A percentile compares a stretch with the other conserved stretches of the same genome.
These are phyloP conservation scores for Zygosaccharomyces siamensis DNA, from an alignment of 805 yeast species.

Conservation along the genomic window DNA sequence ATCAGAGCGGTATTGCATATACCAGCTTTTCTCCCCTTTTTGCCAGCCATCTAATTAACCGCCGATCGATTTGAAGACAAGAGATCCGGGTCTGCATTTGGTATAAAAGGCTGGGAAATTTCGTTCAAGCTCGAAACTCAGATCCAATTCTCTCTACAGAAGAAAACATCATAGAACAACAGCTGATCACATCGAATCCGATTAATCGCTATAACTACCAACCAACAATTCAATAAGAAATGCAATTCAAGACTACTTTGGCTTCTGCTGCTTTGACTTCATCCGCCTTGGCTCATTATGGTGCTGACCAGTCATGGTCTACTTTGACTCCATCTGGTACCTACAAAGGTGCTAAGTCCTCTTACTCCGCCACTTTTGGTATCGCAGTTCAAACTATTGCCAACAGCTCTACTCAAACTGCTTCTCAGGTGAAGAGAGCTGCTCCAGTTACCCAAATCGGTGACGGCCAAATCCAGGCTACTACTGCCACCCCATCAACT, in stretches of 20 bases:
- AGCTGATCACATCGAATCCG: background rate
- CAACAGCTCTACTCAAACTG: slow-evolving; percentile 20
- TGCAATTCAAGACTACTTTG: slow-evolving; percentile 30
- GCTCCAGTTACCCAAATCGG: slow-evolving; percentile 44
- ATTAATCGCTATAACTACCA: background rate
- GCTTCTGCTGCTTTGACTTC: slow-evolving; percentile 32
- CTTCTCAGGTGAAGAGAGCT: slow-evolving; percentile 35
- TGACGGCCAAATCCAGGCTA: slow-evolving; percentile 52
- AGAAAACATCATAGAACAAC: slow-evolving; percentile 3
- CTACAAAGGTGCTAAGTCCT: slow-evolving; percentile 37
- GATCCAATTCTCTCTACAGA: background rate
- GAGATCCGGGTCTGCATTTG: background rate
- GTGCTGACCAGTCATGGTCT: slow-evolving; percentile 38
- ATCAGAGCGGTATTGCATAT: background rate
- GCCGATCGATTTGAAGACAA: background rate
- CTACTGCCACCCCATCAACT: slow-evolving; percentile 31
- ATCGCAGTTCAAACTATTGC: slow-evolving; percentile 40
- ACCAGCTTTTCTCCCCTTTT: background rate
- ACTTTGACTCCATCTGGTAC: slow-evolving; percentile 41
- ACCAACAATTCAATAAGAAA: slow-evolving; percentile 6
- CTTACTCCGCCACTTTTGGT: slow-evolving; percentile 39
- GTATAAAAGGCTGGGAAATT: background rate
- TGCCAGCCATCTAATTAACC: slow-evolving; percentile 6
- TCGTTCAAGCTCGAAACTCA: background rate
- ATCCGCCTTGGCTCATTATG: slow-evolving; percentile 26